Percentiles rank a stretch among this genome's conserved stretches.
phyloP scores from a whole-genome alignment of 164 flowering plant genomes.

The Brasenia schreberi region DNA sequence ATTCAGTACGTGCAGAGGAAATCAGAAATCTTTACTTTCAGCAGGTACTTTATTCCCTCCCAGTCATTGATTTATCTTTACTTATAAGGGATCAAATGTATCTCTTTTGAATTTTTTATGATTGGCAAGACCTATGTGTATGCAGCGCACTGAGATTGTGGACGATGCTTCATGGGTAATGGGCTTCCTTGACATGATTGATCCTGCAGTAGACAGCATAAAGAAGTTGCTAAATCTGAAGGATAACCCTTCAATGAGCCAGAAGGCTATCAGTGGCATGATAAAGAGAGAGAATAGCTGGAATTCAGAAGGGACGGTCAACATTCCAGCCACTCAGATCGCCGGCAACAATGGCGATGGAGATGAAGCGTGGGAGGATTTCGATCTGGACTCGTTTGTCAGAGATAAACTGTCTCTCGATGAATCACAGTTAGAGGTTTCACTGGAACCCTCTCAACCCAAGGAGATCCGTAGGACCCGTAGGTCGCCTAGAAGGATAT shows the following conservation, averaged over 20 bases:
- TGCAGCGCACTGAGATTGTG: slow-evolving; percentile 88
- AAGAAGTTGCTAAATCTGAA: slow-evolving; percentile 62
- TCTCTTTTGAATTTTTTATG: too few species aligned
- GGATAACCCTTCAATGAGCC: slow-evolving; percentile 14
- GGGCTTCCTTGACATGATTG: slow-evolving; percentile 73
- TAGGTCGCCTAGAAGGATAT: slow-evolving; percentile 17
- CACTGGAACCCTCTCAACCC: slow-evolving; percentile 18
- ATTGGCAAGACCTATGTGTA: background rate
- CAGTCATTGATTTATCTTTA: too few species aligned
- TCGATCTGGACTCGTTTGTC: slow-evolving; percentile 57
- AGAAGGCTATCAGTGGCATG: slow-evolving; percentile 9
- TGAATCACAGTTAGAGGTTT: slow-evolving; percentile 37
- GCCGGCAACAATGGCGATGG: slow-evolving; percentile 4
- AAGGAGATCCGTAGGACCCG: slow-evolving; percentile 5
- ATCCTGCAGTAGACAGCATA: slow-evolving; percentile 76
- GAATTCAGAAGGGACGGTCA: slow-evolving; percentile 9
- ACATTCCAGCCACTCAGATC: slow-evolving; percentile 3
- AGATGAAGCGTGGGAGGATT: slow-evolving; percentile 11
- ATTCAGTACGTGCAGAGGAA: slow-evolving; percentile 80
- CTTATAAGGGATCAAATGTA: too few species aligned
- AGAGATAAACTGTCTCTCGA: slow-evolving; percentile 48
- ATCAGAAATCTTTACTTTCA: slow-evolving; percentile 84
- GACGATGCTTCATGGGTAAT: slow-evolving; percentile 93
- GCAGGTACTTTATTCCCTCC: slow-evolving; percentile 33
- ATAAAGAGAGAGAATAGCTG: slow-evolving; percentile 8